Base-by-base conservation (phyloP, 2,329 filamentous ascomycete genomes). In the Trichoderma koningiopsis region DNA sequence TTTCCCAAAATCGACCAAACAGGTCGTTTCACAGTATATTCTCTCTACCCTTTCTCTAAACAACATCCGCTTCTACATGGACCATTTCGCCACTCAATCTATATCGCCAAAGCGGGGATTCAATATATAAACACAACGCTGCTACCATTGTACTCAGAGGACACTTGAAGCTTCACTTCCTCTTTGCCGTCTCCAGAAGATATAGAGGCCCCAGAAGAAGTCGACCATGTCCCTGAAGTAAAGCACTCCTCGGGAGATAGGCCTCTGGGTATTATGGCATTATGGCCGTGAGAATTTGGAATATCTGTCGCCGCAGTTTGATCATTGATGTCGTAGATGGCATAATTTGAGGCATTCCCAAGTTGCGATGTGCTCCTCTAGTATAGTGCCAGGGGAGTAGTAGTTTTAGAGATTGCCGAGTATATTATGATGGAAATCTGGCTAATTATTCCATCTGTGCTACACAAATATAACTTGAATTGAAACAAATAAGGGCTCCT, bases 261-360 rank as follows among this genome's bases (percentile, higher is more conserved):
- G 79, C n/a, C 72, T 80, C 29, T 19, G 37, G 78, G 78, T 13
- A 75, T 78, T 7, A 61, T 80, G 66, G 77, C 75, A 80, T 57
- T 79, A 79, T 49, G 74, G 13, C n/a, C 43, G 43, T 47, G 43
- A 11, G 6, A 47, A 47, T 11, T 47, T 47, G 43, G 43, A 47
- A 4, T 47, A 7, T 47, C 2, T 47, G 43, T 47, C 19, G 43
- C 43, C 43, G 16, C 8, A 47, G 4, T 2, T 47, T 47, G 43
- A 47, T n/a, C 43, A 47, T 47, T 47, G 19, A 47, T 22, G 7
- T 8, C 19, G 14, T 19, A 7, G 43, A n/a, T n/a, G 22, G 43
- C 6, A 47, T 4, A 22, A 3, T 13, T 22, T 24, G n/a, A 10
- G 13, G 3, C 6, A 5, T n/a, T 35, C 33, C 40, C 7, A 49